Evolutionary conservation across 148 eudicot species (phyloP), one percentile per base, ranked within the genome.

Genomic region (Gaultheria prostrata): DNA sequence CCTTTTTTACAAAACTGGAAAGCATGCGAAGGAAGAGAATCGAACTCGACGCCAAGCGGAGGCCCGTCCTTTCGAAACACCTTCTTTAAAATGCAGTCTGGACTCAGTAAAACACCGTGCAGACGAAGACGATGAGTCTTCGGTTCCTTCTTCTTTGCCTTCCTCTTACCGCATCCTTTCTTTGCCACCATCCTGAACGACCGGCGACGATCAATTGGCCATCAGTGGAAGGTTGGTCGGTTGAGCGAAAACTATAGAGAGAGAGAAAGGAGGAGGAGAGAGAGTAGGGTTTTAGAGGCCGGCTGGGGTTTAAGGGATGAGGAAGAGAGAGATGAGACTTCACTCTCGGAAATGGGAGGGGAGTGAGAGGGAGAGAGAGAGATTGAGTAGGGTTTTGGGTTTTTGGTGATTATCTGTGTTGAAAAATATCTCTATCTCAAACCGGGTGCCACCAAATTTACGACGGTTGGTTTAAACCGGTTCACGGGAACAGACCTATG

Each of bases 11-110:
- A 82, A 57, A 39, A 71, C 0, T 15, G 87, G 83, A 88, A 91
- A 76, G 94, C 88, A 14, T 89, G 51, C 2, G 93, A 54, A 11
- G 98, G 99, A 78, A 90, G 89, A 82, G 85, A 15, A 88, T 91
- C 97, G 81, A 96, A 94, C 83, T 90, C 89, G 24, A 76, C 81
- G 3, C 98, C 99, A 15, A 96, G 95, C 2, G 90, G 85, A 33
- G 99, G 97, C 9, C 97, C 97, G 30, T 94, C 95, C 86, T 94
- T 91, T 72, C 98, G 83, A 77, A 93, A 94, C 67, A 92, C 85
- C 88, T 90, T 92, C 76, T 83, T 77, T 75, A 90, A 77, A 54
- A 93, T 90, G 51, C 89, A 86, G 28, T 93, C 92, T 13, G 94
- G 35, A 76, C 88, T 76, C 72, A 86, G 78, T 74, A 94, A 70